A percentile compares a stretch with the other conserved stretches of the same genome.
phyloP scores from a whole-genome alignment of 495 filamentous ascomycete genomes.

The Xylaria nigripes region DNA sequence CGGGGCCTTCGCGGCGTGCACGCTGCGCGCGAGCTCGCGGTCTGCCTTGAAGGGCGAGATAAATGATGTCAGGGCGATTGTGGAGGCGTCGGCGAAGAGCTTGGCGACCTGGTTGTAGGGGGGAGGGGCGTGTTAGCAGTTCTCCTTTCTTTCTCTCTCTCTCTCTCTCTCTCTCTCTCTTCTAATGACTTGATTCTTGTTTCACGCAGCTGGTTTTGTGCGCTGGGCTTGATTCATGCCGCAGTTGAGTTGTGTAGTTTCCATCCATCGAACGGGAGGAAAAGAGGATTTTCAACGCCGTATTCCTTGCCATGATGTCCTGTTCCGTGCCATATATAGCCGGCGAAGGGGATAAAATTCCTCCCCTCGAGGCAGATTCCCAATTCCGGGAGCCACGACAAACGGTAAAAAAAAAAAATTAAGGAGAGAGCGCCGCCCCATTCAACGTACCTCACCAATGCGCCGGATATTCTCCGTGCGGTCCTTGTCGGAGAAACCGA shows the following conservation, averaged over 20 bases:
- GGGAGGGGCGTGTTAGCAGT: neutral
- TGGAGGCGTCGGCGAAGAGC: constrained; percentile 84
- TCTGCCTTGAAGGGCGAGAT: constrained; percentile 91
- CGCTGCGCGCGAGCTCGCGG: constrained; percentile 65
- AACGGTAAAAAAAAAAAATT: neutral
- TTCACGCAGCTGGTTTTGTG: too few species aligned
- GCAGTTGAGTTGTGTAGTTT: too few species aligned
- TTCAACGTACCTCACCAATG: constrained; percentile 64
- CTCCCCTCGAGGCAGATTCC: too few species aligned
- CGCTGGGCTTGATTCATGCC: too few species aligned
- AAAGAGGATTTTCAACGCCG: too few species aligned
- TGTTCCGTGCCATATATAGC: too few species aligned
- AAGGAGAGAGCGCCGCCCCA: neutral
- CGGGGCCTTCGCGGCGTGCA: constrained; percentile 55
- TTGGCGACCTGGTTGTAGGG: constrained; percentile 62
- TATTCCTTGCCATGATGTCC: too few species aligned
- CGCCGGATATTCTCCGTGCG: constrained; percentile 95
- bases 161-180: neutral
- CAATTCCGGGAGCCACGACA: neutral
- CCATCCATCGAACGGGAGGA: too few species aligned
- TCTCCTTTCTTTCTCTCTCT: neutral
- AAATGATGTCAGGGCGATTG: constrained; percentile 87
- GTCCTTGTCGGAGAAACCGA: constrained; percentile 88
- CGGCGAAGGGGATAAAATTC: too few species aligned
- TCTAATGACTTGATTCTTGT: neutral